Evolutionary conservation across 2,329 filamentous ascomycete genomes (phyloP).

Genomic region (Cladosporium sp.): DNA sequence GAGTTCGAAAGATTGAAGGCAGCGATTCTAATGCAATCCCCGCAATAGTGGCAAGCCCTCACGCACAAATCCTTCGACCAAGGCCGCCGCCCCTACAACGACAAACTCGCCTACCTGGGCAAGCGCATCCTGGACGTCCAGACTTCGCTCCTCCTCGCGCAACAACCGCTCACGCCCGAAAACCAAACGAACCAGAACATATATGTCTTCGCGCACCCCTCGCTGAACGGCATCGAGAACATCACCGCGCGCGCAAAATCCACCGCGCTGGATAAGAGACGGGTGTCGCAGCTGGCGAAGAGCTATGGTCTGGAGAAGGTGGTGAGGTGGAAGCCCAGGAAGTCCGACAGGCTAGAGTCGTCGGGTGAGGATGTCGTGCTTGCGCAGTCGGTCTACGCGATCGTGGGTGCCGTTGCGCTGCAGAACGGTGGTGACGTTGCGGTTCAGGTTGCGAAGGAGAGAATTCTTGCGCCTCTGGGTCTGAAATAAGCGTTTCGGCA

Average conservation of each 20-base stretch:
- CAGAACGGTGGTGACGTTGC: constrained; percentile 78
- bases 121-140: constrained; percentile 60
- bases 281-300: constrained; percentile 61
- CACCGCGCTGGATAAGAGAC: constrained; percentile 56
- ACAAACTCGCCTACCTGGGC: constrained; percentile 79
- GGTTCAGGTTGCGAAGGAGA: constrained; percentile 66
- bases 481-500: constrained; percentile 13
- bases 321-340: constrained; percentile 79
- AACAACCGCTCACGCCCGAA: constrained; percentile 30
- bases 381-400: constrained; percentile 71
- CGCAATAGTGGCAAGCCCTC: constrained; percentile 69
- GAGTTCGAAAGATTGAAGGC: background rate
- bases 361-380: constrained; percentile 73
- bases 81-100: constrained; percentile 88
- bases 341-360: constrained; percentile 60
- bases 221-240: constrained; percentile 67
- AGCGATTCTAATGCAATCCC: background rate
- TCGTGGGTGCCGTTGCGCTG: constrained; percentile 83
- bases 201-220: constrained; percentile 56
- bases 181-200: background rate
- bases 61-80: constrained; percentile 99
- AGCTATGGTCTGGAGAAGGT: constrained; percentile 67
- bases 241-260: constrained; percentile 56
- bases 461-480: constrained; percentile 55
- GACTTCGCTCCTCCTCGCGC: constrained; percentile 56